Evolutionary conservation across 148 eudicot species (phyloP).

Genomic region (Cornus suecica): DNA sequence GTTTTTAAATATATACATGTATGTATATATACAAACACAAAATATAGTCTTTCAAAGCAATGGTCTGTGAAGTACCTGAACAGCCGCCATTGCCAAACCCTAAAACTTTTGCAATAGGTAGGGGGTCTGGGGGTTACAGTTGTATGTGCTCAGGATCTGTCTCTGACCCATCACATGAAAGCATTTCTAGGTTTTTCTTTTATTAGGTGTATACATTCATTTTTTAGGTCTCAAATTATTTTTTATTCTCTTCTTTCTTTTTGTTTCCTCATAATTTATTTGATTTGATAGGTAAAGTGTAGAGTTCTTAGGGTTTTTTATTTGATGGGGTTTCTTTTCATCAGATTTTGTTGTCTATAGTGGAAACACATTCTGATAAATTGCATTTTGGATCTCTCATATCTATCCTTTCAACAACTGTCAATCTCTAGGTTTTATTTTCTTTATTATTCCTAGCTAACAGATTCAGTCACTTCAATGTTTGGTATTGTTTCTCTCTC

Average conservation of each 20-base stretch:
- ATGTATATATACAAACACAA: neutral
- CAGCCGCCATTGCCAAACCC: conserved; percentile 29
- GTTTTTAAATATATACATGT: neutral
- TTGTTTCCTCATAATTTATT: conserved; percentile 13
- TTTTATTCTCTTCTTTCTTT: conserved; percentile 2
- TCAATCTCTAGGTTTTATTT: conserved; percentile 21
- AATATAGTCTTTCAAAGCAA: conserved; percentile 16
- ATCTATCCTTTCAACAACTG: conserved; percentile 7
- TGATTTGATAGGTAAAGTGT: conserved; percentile 22
- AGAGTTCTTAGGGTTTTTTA: neutral
- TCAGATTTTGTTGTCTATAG: conserved; percentile 28
- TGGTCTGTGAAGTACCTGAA: conserved; percentile 13
- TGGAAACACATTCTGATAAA: conserved; percentile 12
- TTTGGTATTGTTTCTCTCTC: conserved; percentile 10
- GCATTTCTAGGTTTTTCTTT: conserved; percentile 1
- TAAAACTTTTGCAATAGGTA: conserved; percentile 7
- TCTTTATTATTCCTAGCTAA: conserved; percentile 9
- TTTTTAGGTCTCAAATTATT: too few relatives aligned
- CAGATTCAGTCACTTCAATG: conserved; percentile 35
- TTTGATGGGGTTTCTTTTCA: conserved; percentile 15
- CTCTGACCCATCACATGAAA: conserved; percentile 14
- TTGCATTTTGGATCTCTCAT: neutral
- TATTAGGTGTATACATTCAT: neutral
- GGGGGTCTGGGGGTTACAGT: conserved; percentile 11
- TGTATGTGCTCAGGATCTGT: conserved; percentile 4